Base-by-base conservation (phyloP, 2,329 filamentous ascomycete genomes). In the Pseudocercospora fijiensis region DNA sequence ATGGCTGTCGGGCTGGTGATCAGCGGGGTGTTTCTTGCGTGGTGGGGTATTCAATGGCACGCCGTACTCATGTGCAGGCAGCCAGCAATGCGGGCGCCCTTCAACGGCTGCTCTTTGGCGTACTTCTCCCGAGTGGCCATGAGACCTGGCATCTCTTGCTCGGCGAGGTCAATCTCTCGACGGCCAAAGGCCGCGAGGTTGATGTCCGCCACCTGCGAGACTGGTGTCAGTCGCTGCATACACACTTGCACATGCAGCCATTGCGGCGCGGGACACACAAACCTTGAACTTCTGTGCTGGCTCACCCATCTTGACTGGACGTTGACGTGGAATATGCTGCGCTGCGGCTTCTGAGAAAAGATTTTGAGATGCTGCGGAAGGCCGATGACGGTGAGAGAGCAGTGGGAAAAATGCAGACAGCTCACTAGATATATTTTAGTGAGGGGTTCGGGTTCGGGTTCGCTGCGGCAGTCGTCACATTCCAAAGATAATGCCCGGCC, bases 121-220 rank as follows among this genome's bases (percentile, higher is more conserved):
- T 98, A 99, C 86, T 96, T 96, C 77, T 82, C 79, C 78, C 95
- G 90, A 77, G 93, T 98, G 77, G 91, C 87, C 90, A 99, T 96
- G 74, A 99, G 88, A 88, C 95, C 94, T 71, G 94, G 93, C 93
- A 97, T 97, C 86, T 84, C 83, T 76, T 84, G 85, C 82, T 98
- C 94, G 76, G 95, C 93, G 78, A 98, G 88, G 83, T 97, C 93
- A 77, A 99, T 97, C 88, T 99, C 95, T 83, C 94, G 93, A 84
- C 95, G 93, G 82, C 95, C 95, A 79, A 99, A 98, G 82, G 95
- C 95, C 78, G 95, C 94, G 79, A 98, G 89, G 79, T 90, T 84
- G 80, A 98, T 90, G 87, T 98, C 95, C 78, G 94, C 92, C 84
- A 99, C 94, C 71, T 72, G 58, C 47, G 43, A 30, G 24, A 13